Evolutionary conservation across 1,139 yeast genomes (phyloP).

Genomic region (Debaryomyces coudertii): DNA sequence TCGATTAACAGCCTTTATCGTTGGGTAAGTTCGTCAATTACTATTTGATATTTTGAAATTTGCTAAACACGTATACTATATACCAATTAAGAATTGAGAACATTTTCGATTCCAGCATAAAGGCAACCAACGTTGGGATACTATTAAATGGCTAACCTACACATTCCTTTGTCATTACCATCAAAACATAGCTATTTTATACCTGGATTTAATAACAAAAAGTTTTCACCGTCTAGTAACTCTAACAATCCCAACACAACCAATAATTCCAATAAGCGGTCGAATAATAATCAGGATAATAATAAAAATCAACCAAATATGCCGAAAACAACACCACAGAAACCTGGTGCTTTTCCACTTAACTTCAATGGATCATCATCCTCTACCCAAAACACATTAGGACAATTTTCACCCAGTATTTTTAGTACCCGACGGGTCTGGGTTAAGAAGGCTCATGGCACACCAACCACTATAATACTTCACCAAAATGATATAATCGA

Average conservation of each 20-base stretch:
- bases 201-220: neutral
- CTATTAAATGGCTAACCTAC: conserved; percentile 1
- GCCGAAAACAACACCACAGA: neutral
- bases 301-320: neutral
- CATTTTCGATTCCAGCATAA: neutral
- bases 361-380: conserved; percentile 5
- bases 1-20: neutral
- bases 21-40: neutral
- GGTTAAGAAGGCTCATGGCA: conserved; percentile 60
- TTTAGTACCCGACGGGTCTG: conserved; percentile 52
- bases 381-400: conserved; percentile 6
- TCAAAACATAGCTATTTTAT: conserved; percentile 3
- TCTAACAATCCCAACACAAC: neutral
- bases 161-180: neutral
- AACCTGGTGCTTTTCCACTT: conserved; percentile 1
- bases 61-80: neutral
- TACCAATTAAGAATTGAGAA: neutral
- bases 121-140: neutral
- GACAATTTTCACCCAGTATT: conserved; percentile 15
- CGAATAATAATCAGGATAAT: neutral
- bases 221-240: neutral
- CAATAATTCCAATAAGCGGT: neutral
- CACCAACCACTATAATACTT: conserved; percentile 69
- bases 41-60: neutral
- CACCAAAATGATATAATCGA: conserved; percentile 64